Percentiles rank a stretch among this genome's conserved stretches.
Conservation (phyloP, 495 filamentous ascomycete genomes). For the Lindgomyces ingoldianus region DNA sequence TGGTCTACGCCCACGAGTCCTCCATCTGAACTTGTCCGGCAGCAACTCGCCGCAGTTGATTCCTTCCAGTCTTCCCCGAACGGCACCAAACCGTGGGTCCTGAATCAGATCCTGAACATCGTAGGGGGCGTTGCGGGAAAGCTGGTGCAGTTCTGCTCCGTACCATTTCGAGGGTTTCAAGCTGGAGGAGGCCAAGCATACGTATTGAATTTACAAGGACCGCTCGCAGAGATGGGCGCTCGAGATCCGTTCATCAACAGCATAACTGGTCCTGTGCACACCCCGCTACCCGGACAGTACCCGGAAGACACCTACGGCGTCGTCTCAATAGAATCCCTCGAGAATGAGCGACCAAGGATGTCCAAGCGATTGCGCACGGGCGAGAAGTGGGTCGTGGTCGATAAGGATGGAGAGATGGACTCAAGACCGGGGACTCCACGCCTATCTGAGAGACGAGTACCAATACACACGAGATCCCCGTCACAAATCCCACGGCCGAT, state of each 20-base stretch:
- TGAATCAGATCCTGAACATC: slow-evolving; percentile 51
- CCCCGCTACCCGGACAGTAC: slow-evolving; percentile 51
- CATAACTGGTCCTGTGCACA: slow-evolving; percentile 17
- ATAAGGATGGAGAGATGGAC: slow-evolving; percentile 37
- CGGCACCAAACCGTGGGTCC: slow-evolving; percentile 36
- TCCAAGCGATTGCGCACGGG: slow-evolving; percentile 58
- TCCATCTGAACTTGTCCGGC: not conserved
- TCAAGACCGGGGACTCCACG: slow-evolving; percentile 36
- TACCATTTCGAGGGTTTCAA: slow-evolving; percentile 78
- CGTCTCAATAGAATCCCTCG: slow-evolving; percentile 36
- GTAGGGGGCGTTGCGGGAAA: slow-evolving; percentile 62
- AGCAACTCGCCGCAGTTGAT: not conserved
- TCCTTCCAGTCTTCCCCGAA: slow-evolving; percentile 4
- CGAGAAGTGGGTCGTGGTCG: slow-evolving; percentile 76
- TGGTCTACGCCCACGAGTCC: slow-evolving; percentile 22
- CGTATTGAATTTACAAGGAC: slow-evolving; percentile 38
- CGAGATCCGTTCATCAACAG: slow-evolving; percentile 31
- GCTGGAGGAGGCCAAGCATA: slow-evolving; percentile 79
- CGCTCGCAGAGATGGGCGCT: slow-evolving; percentile 12
- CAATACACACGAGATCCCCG: slow-evolving; percentile 16
- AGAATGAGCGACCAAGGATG: slow-evolving; percentile 43
- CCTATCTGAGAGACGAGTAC: slow-evolving; percentile 30
- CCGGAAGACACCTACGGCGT: slow-evolving; percentile 45
- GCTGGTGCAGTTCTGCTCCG: slow-evolving; percentile 79
- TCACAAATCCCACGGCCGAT: slow-evolving; percentile 38